Evolutionary conservation across 2,329 filamentous ascomycete genomes (phyloP), one percentile per base, ranked within the genome.

Genomic region (Trichophyton rubrum): DNA sequence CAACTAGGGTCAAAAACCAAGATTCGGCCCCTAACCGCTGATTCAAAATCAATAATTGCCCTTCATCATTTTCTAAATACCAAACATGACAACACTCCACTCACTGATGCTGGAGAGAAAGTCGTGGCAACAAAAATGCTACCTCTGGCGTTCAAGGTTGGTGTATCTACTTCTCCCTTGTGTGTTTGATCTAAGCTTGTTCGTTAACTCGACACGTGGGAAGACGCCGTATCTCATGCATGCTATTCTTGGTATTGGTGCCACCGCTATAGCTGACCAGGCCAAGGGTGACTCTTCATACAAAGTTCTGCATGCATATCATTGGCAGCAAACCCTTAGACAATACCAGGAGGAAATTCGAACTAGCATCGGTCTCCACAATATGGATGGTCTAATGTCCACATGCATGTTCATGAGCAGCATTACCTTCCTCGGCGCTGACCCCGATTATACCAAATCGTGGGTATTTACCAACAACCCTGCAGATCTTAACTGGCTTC

Each of bases 181-280:
- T 51, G 8, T 58, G 9, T 17, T 35, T 47, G 24, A 20, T 27
- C 17, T n/a, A n/a, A 20, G 7, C 41, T 20, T 9, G 43, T 24
- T 35, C 4, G 51, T 15, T 51, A 27, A 38, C 24, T 11, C 13
- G n/a, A 13, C 41, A 7, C 27, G 17, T 20, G 33, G 22, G 60
- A 8, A 74, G 69, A 69, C 69, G 8, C 72, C 72, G 1, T 71
- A 71, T 55, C 67, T 74, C 33, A 72, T 74, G 72, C 73, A 75
- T 62, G 67, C 68, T 35, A 64, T 74, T 20, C 67, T 74, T 53
- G 73, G 68, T 3, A 63, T 67, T 17, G 67, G 71, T 41, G 69
- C 67, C 4, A 68, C 67, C 13, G 69, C 71, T 57, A 67, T 74
- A 43, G 67, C 67, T 55, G 67, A 67, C 49, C 58, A 68, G 8